Evolutionary conservation across 495 filamentous ascomycete species (phyloP), one percentile per base, ranked within the genome.

Genomic region (Cryomyces antarcticus): DNA sequence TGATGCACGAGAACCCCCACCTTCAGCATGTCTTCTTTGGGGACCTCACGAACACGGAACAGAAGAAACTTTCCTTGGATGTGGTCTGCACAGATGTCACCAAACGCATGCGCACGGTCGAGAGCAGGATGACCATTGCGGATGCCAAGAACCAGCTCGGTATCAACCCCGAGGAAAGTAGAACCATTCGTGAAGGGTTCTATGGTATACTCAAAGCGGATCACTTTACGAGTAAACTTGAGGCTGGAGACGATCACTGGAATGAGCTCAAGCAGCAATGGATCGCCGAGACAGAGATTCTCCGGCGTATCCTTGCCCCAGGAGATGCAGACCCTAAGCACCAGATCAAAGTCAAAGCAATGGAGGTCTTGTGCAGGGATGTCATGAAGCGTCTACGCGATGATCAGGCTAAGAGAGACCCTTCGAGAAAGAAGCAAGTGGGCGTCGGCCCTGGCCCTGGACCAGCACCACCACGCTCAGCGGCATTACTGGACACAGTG

Each of bases 11-110:
- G 52, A 75, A 68, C 35, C 61, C 67, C 31, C 76, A 80, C 51
- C 67, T 89, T 4, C 70, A 77, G 37, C 62, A 61, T 3, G 65
- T 80, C n/a, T 80, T 87, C 49, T 67, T 62, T 54, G 62, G 56
- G 13, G 51, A 75, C 33, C 69, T 73, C 34, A 24, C 42, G 5
- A 64, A 70, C 39, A 55, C 63, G n/a, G 77, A 77, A 35, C 50
- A 57, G 13, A 62, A 64, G 44, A 62, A 65, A 13, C 67, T 81
- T 41, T 77, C 82, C 1, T 62, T 89, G 6, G 82, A 89, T 58
- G 69, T 82, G 28, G 73, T 89, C 27, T 82, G 78, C 51, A 75
- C 67, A n/a, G 80, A 87, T 56, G 79, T 87, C 39, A 84, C 79
- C 6, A 89, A 89, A 57, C 64, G 77, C 27, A 78, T 86, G 67